A percentile compares a stretch with the other conserved stretches of the same genome.
phyloP scores from a whole-genome alignment of 331 rosid genomes.

The Stylosanthes scabra region DNA sequence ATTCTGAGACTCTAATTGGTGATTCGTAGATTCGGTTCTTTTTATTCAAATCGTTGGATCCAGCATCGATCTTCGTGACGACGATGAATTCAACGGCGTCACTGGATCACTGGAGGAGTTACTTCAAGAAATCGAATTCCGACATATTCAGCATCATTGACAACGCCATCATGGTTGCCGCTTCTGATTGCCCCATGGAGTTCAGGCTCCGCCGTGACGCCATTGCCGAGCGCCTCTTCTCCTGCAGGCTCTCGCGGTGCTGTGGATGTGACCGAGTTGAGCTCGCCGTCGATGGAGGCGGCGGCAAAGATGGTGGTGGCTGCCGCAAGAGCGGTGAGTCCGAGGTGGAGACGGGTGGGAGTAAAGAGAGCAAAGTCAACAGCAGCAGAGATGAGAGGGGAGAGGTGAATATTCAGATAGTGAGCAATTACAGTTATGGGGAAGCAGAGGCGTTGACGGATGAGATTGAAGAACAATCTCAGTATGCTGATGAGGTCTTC shows the following conservation, averaged over 20 bases:
- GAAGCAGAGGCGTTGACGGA: constrained; percentile 92
- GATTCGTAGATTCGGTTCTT: constrained; percentile 9
- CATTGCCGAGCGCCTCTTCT: constrained; percentile 70
- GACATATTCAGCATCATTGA: constrained; percentile 76
- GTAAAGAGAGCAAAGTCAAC: constrained; percentile 85
- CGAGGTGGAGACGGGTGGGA: constrained; percentile 58
- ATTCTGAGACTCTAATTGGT: constrained; percentile 41
- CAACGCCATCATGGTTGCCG: constrained; percentile 85
- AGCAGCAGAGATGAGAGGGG: constrained; percentile 54
- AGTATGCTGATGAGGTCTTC: constrained; percentile 59
- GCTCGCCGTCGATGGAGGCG: constrained; percentile 35
- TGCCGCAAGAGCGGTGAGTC: constrained; percentile 49
- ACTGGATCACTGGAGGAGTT: constrained; percentile 72
- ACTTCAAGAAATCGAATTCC: constrained; percentile 63
- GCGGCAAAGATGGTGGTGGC: constrained; percentile 29
- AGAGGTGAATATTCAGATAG: constrained; percentile 49
- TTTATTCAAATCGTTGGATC: constrained; percentile 1
- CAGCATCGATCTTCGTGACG: constrained; percentile 36
- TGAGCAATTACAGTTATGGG: constrained; percentile 67
- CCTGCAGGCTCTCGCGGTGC: constrained; percentile 56
- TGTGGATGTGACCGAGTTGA: constrained; percentile 70
- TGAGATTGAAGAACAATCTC: constrained; percentile 80
- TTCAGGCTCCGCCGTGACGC: constrained; percentile 67
- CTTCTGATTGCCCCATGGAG: constrained; percentile 80
- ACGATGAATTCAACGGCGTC: constrained; percentile 55